Percentiles rank a stretch among this genome's conserved stretches.
These are phyloP conservation scores for Apiospora arundinis DNA, from an alignment of 2,329 filamentous ascomycete genomes.

Conservation along the genomic window DNA sequence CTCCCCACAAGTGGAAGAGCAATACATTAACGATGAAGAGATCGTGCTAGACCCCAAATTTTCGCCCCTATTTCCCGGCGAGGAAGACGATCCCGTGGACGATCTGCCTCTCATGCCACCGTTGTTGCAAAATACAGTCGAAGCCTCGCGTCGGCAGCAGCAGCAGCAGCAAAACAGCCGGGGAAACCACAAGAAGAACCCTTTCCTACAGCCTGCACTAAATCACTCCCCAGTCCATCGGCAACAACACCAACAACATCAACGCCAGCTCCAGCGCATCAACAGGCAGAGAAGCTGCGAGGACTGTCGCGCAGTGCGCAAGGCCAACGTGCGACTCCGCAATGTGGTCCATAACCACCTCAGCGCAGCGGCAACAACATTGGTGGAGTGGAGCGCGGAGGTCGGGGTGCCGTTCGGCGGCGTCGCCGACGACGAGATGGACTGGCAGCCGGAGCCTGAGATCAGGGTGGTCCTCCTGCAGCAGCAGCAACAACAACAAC, in stretches of 20 bases:
- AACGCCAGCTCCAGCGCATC: not conserved
- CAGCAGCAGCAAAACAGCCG: not conserved
- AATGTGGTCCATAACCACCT: constrained; percentile 28
- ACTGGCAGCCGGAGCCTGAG: constrained; percentile 42
- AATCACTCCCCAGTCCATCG: not conserved
- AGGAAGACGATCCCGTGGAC: constrained; percentile 18
- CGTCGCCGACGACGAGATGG: constrained; percentile 37
- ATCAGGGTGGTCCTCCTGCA: constrained; percentile 33
- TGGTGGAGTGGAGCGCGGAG: constrained; percentile 35
- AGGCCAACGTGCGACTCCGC: constrained; percentile 36
- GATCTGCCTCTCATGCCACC: not conserved
- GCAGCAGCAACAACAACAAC: not conserved
- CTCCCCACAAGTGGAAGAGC: not conserved
- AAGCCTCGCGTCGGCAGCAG: not conserved
- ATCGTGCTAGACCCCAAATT: not conserved
- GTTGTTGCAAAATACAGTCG: not conserved
- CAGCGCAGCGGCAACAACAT: constrained; percentile 23
- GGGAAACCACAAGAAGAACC: not conserved
- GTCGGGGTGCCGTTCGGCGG: constrained; percentile 33
- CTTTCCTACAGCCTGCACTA: not conserved
- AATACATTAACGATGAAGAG: not conserved
- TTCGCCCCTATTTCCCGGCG: not conserved
- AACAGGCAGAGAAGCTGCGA: constrained; percentile 29
- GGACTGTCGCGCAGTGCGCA: constrained; percentile 37
- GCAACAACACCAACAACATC: not conserved